phyloP scores from a whole-genome alignment of 257 asterid species.

The Ophiorrhiza pumila region DNA sequence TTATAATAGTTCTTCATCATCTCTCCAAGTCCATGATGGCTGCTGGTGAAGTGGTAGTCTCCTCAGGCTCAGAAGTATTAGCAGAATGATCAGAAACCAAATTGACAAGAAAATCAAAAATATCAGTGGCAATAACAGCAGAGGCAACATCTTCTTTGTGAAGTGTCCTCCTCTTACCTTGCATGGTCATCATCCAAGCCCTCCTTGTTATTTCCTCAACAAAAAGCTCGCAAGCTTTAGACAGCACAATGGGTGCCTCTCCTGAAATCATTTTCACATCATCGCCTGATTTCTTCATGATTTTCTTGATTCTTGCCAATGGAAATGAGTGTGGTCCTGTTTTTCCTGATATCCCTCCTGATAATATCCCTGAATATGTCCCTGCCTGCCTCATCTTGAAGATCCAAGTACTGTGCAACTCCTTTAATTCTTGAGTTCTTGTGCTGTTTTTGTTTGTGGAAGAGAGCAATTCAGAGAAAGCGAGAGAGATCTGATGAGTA shows the following conservation, averaged over 20 bases:
- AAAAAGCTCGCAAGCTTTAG: conserved; percentile 77
- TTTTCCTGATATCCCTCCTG: conserved; percentile 42
- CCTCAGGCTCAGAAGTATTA: neutral
- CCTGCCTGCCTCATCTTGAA: conserved; percentile 76
- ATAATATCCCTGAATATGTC: conserved; percentile 56
- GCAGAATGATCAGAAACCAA: conserved; percentile 35
- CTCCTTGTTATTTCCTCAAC: conserved; percentile 58
- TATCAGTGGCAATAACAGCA: conserved; percentile 63
- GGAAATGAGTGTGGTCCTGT: conserved; percentile 73
- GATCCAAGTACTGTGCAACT: too few species aligned
- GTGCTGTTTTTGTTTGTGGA: neutral
- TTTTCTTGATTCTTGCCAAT: conserved; percentile 41
- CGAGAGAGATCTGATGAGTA: too few species aligned
- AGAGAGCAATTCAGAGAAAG: too few species aligned
- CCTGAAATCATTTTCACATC: conserved; percentile 85
- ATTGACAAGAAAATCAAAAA: conserved; percentile 65
- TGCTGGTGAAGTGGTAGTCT: neutral
- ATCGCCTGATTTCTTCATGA: conserved; percentile 66
- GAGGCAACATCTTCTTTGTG: conserved; percentile 72
- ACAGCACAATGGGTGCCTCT: conserved; percentile 71
- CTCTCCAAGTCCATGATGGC: conserved; percentile 9
- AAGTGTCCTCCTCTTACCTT: conserved; percentile 62
- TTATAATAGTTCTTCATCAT: neutral
- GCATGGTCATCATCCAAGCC: conserved; percentile 60
- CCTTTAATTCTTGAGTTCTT: conserved; percentile 9